A percentile compares a stretch with the other conserved stretches of the same genome.
Evolutionary conservation across 441 rosid species (phyloP).

Genomic region (Syzygium syzygioides): DNA sequence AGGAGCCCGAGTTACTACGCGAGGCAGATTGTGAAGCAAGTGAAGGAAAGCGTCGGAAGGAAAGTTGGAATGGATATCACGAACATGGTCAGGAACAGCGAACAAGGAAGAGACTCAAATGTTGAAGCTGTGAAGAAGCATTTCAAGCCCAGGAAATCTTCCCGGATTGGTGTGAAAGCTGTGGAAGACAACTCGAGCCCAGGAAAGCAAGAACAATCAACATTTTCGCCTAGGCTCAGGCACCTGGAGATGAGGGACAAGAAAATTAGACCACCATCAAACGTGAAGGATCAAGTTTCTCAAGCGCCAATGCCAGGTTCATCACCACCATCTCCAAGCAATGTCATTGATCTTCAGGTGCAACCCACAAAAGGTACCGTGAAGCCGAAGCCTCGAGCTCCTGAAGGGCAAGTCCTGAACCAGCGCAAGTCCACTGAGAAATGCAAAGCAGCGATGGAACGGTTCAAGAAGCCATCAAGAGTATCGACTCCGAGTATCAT

Average conservation of each 20-base stretch:
- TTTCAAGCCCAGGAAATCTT: slow-evolving; percentile 31
- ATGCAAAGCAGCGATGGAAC: background rate
- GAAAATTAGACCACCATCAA: slow-evolving; percentile 1
- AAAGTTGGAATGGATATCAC: slow-evolving; percentile 69
- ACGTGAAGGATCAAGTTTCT: background rate
- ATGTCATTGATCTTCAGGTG: background rate
- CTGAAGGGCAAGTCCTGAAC: background rate
- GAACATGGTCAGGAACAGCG: slow-evolving; percentile 47
- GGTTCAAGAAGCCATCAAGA: slow-evolving; percentile 6
- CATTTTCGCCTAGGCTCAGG: slow-evolving; percentile 46
- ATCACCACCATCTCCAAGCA: background rate
- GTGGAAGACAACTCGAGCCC: slow-evolving; percentile 22
- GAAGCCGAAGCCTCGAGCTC: background rate
- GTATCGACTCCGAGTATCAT: background rate
- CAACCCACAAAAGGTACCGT: background rate
- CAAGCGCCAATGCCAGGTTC: background rate
- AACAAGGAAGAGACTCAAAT: slow-evolving; percentile 16
- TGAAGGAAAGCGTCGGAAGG: slow-evolving; percentile 54
- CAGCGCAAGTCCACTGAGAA: background rate
- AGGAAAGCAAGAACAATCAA: slow-evolving; percentile 31
- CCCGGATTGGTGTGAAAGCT: slow-evolving; percentile 4
- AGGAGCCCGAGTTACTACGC: slow-evolving; percentile 50
- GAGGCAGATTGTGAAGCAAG: slow-evolving; percentile 62
- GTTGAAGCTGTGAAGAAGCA: slow-evolving; percentile 24
- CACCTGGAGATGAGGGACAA: slow-evolving; percentile 33